A percentile compares a stretch with the other conserved stretches of the same genome.
Conservation (phyloP, 2,329 filamentous ascomycete genomes). For the Alternaria consortialis region DNA sequence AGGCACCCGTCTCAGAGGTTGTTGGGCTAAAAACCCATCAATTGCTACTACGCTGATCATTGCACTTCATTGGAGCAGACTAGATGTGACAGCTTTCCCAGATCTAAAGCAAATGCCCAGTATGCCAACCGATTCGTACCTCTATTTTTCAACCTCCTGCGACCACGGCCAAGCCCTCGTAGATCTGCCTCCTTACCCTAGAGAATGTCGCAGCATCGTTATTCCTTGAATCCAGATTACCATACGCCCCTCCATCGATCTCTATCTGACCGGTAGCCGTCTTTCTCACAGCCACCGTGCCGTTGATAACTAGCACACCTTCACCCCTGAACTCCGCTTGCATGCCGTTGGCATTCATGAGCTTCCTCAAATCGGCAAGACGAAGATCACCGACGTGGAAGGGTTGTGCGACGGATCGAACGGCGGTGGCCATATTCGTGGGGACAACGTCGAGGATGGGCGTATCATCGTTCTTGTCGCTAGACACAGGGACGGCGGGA, state of each 20-base stretch:
- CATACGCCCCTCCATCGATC: slow-evolving; percentile 69
- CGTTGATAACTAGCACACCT: slow-evolving; percentile 89
- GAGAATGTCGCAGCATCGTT: slow-evolving; percentile 75
- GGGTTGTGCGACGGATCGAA: slow-evolving; percentile 80
- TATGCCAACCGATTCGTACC: no score
- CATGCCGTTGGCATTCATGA: slow-evolving; percentile 81
- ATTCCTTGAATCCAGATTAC: slow-evolving; percentile 52
- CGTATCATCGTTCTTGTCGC: slow-evolving; percentile 56
- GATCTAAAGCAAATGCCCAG: neutral
- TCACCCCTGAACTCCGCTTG: slow-evolving; percentile 92
- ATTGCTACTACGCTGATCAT: no score
- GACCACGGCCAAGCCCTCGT: slow-evolving; percentile 92
- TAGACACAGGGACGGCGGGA: slow-evolving; percentile 56
- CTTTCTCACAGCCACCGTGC: slow-evolving; percentile 87
- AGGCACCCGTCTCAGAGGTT: no score
- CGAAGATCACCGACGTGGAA: slow-evolving; percentile 94
- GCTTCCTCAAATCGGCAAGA: slow-evolving; percentile 83
- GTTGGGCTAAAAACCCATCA: no score
- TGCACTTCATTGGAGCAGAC: no score
- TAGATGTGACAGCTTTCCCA: no score
- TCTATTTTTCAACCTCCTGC: slow-evolving; percentile 60
- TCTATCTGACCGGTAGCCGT: slow-evolving; percentile 86
- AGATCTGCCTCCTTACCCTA: slow-evolving; percentile 89
- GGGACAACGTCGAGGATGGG: slow-evolving; percentile 69
- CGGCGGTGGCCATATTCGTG: slow-evolving; percentile 71